Base-by-base conservation (phyloP, 768 basidiomycete species). In the Kwoniella dendrophila region DNA sequence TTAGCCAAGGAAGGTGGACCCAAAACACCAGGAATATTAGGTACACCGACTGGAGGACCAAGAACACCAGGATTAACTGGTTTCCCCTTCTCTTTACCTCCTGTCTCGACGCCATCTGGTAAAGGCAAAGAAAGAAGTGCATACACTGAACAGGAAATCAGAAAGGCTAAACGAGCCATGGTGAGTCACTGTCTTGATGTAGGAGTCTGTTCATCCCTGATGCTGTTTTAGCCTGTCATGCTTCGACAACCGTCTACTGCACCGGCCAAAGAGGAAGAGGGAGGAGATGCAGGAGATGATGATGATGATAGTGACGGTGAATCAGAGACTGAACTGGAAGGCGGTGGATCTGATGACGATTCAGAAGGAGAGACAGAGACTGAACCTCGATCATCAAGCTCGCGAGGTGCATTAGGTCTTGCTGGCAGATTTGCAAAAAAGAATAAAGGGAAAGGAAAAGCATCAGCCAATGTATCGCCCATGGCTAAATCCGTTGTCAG, bases 131-230 rank as follows among this genome's bases (percentile, higher is more conserved):
- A 62, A 24, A 69, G 59, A 52, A 18, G 53, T 43, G 7, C 36
- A 0, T 33, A 68, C 48, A 59, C 66, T 2, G 74, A 73, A 20
- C 72, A 67, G 45, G 78, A 79, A 43, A 18, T 73, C 18, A 47
- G 76, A 62, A 73, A 74, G 51, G 72, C 72, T 4, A 73, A 67
- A 36, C 56, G 73, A 44, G 68, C 68, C 20, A 79, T 79, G 77
- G 77, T 78, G 43, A 65, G 77, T 67, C 5, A n/a, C 7, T 36
- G 20, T 59, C 24, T 32, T 16, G 30, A 44, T 44, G 45, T 22
- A 8, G n/a, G n/a, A n/a, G 27, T 27, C 24, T 5, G 40, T 54
- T 18, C 22, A 10, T 38, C 12, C 33, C 18, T 26, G 4, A 8
- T 43, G 22, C 49, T 33, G 18, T 51, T 16, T n/a, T 57, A 78